Base-by-base conservation (phyloP, 257 asterid species). In the Leonotis leonurus region DNA sequence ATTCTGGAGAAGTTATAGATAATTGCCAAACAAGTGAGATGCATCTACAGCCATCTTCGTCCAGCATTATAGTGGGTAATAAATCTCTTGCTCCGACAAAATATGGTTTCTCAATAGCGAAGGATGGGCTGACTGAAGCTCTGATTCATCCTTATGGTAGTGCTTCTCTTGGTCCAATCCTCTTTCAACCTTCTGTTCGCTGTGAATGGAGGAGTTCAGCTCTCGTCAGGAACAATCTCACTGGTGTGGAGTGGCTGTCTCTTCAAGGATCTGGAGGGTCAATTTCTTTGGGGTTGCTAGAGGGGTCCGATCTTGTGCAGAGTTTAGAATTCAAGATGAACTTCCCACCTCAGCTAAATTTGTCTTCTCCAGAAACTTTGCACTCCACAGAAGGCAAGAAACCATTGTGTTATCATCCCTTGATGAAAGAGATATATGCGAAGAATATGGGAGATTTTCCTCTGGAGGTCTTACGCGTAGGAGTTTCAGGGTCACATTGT, bases 141-240 rank as follows among this genome's bases (percentile, higher is more conserved):
- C 64, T 80, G 65, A 72, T 93, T 52, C 88, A 76, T 64, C 95
- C 97, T 25, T 54, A 72, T 60, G 84, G 81, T 37, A 68, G 56
- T 59, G 92, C 95, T 35, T 70, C 76, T 57, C 64, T 93, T 41
- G 99, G 99, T 35, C 99, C 97, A 16, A 71, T 93, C 67, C 67
- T 89, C 55, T 89, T 93, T 74, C 96, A 78, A 39, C 99, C 99
- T 20, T 83, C 95, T 29, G 77, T 83, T 64, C 75, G 83, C 50
- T 93, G 99, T 70, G 85, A 80, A 60, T 93, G 99, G 97, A 80
- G 66, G 70, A 83, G 95, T 66, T 83, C 97, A n/a, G 89, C 78
- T 32, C 67, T 93, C 37, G 54, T 93, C 59, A 81, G 99, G 80
- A 93, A 82, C 72, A 93, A 89, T 75, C 87, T 87, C 65, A 77